Base-by-base conservation (phyloP, 179 eudicot genomes). In the Patellifolia procumbens region DNA sequence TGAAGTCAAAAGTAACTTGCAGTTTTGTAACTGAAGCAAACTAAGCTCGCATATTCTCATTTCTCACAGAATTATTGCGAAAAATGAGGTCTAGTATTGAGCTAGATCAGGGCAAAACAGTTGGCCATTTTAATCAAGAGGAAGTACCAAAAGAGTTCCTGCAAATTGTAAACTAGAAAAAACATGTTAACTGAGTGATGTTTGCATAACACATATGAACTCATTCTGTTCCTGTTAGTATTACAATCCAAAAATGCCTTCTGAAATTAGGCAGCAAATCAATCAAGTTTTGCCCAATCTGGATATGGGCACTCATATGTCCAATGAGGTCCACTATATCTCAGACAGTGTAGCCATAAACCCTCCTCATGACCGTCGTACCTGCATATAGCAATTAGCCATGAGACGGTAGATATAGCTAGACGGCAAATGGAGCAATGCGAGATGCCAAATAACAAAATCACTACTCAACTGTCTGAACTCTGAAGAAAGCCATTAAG, bases 301-400 rank as follows among this genome's bases (percentile, higher is more conserved):
- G 99, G 98, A 82, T 81, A 83, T 37, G 99, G 96, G 81, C 98
- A 93, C 83, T 93, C 97, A 34, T 96, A 96, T 73, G 79, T 74
- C 99, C 99, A 93, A 73, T 77, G 96, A 35, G 94, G 91, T 65
- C 97, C 99, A 2, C 89, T 75, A 81, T 96, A 93, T 75, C 73
- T 85, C 49, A 87, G 79, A 78, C 99, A 93, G 80, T 96, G 99
- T 70, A 96, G 92, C 98, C 97, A 96, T 70, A 96, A 76, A 37
- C 91, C 96, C 80, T 91, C 98, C 83, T 91, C 98, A 39, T 68
- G 79, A 29, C 79, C 89, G 63, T 85, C 92, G 68, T 96, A 96
- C 70, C 98, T 96, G 91, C 83, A 83, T 52, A 60, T 64, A 39
- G 20, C 63, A 61, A 73, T 16, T 74, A 39, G 52, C 16, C 32